Evolutionary conservation across 495 filamentous ascomycete species (phyloP).

Genomic region (Cercophora samala): DNA sequence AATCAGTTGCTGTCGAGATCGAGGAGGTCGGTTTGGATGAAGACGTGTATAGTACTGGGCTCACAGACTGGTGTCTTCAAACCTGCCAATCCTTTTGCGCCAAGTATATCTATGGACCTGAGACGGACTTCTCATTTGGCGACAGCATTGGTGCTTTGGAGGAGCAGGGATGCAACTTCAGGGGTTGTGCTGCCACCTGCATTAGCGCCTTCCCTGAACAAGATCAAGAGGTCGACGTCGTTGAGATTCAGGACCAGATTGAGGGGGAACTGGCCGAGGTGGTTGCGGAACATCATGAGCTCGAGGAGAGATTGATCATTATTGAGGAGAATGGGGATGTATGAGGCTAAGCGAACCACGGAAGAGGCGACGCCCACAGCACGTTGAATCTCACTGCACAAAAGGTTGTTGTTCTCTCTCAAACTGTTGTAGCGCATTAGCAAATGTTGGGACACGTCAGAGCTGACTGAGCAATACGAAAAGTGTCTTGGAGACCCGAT

Average conservation of each 20-base stretch:
- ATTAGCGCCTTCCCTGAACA: neutral
- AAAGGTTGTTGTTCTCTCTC: no score
- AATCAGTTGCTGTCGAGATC: neutral
- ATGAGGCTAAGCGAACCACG: no score
- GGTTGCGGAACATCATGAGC: no score
- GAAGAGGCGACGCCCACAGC: no score
- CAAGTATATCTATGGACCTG: neutral
- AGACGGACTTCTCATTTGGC: no score
- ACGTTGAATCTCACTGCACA: no score
- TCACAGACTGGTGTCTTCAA: neutral
- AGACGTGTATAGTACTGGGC: neutral
- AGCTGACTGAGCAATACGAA: no score
- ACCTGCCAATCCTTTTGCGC: neutral
- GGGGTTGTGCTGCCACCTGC: neutral
- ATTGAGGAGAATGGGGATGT: no score
- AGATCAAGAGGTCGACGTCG: neutral
- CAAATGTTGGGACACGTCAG: no score
- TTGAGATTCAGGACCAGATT: neutral
- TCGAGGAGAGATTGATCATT: no score
- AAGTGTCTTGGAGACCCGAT: no score
- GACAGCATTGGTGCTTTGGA: neutral
- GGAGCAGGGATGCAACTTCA: neutral
- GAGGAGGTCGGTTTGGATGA: neutral
- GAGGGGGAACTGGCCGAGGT: neutral
- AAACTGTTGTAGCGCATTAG: no score